Base-by-base conservation (phyloP, 768 basidiomycete species). In the Tubosaeta brunneosetosa region DNA sequence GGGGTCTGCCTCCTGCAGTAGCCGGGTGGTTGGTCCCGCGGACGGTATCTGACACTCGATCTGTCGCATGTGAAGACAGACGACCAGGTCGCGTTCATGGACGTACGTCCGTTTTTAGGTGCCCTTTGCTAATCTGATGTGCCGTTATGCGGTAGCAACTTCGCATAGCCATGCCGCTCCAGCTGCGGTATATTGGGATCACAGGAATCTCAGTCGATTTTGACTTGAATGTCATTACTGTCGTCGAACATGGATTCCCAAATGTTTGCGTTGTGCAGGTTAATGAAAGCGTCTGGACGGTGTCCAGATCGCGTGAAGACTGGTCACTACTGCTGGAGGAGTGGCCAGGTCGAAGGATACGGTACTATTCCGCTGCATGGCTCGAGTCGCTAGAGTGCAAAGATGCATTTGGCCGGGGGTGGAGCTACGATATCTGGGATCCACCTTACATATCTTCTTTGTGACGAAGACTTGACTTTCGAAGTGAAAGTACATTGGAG, bases 21-120 rank as follows among this genome's bases (percentile, higher is more conserved):
- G 84, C 85, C 8, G 75, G 80, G 44, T 87, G 85, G 85, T 68
- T 88, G 29, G 76, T 88, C 34, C 86, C 86, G 8, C 64, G 81
- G 22, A 73, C 59, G 32, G 75, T 85, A 3, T 64, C 67, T 6
- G 46, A 71, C 72, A 13, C 61, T 83, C 34, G 79, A 80, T 40
- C 50, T 70, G n/a, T 54, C 62, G 41, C 66, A 67, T 27, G 63
- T 62, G 4, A 59, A 64, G 3, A 55, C 71, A 17, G 72, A 75
- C 48, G 78, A 81, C 55, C 67, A 73, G 27, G 53, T 65, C 22
- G 57, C 65, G 5, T 81, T 79, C 60, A 57, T 80, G 50, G 72
- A 73, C 49, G 77, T 76, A 51, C 38, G 71, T 25, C 31, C 37
- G 25, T 6, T 10, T 22, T 12, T 3, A 9, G 17, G 22, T 29